Conservation (phyloP, 2,329 filamentous ascomycete species). For the Aulographum hederae region DNA sequence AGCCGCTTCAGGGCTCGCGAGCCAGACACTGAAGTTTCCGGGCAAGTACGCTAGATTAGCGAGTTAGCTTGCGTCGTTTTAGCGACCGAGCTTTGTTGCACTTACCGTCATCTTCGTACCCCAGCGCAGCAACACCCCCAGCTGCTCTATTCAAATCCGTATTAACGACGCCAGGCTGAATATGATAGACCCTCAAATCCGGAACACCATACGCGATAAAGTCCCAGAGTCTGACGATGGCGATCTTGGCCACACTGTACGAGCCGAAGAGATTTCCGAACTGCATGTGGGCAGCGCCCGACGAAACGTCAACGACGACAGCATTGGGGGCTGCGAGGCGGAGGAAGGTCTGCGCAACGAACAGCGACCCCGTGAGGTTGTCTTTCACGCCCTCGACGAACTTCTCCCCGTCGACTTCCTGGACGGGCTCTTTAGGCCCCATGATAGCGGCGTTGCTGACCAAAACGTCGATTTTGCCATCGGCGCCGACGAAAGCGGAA, state of each 20-base stretch:
- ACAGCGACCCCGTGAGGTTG: slow-evolving; percentile 17
- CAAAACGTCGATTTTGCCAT: slow-evolving; percentile 20
- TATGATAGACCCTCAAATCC: slow-evolving; percentile 13
- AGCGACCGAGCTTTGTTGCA: not conserved
- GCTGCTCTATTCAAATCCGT: slow-evolving; percentile 13
- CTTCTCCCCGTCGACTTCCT: slow-evolving; percentile 12
- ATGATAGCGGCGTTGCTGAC: slow-evolving; percentile 20
- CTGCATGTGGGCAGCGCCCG: slow-evolving; percentile 16
- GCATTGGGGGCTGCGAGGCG: slow-evolving; percentile 13
- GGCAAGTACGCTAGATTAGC: slow-evolving; percentile 9
- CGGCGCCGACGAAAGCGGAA: slow-evolving; percentile 6
- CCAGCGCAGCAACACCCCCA: slow-evolving; percentile 8
- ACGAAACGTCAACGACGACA: slow-evolving; percentile 18
- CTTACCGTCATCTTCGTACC: slow-evolving; percentile 14
- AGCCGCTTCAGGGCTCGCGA: slow-evolving; percentile 12
- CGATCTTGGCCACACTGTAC: slow-evolving; percentile 14
- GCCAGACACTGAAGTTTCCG: slow-evolving; percentile 14
- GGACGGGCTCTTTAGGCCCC: slow-evolving; percentile 12
- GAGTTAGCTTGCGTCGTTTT: not conserved
- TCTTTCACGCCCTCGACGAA: slow-evolving; percentile 16
- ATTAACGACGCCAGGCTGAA: slow-evolving; percentile 17
- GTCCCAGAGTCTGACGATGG: slow-evolving; percentile 14
- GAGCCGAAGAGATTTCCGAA: slow-evolving; percentile 9
- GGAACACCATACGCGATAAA: slow-evolving; percentile 11
- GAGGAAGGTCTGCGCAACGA: slow-evolving; percentile 18